A percentile compares a stretch with the other conserved stretches of the same genome.
These are phyloP conservation scores for Calonectria montana DNA, from an alignment of 2,329 filamentous ascomycete species.

Conservation along the genomic window DNA sequence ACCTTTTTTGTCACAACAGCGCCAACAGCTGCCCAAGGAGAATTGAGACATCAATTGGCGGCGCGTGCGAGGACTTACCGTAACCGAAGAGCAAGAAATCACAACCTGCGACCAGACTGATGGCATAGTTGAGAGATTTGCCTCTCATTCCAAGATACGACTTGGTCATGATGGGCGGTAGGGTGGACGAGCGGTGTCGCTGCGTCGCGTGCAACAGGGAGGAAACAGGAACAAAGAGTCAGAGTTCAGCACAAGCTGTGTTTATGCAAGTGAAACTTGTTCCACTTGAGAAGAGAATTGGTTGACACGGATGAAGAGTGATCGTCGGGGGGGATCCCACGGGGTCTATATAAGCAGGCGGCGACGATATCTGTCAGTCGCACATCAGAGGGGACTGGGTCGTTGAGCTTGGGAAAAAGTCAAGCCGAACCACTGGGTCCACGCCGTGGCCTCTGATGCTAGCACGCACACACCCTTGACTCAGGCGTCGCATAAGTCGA, in stretches of 20 bases:
- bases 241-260: slow-evolving; percentile 5
- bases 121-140: slow-evolving; percentile 73
- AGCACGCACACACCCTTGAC: slow-evolving; percentile 27
- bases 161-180: slow-evolving; percentile 43
- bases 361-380: slow-evolving; percentile 11
- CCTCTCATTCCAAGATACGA: slow-evolving; percentile 75
- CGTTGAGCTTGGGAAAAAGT: slow-evolving; percentile 27
- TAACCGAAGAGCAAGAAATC: slow-evolving; percentile 75
- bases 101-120: slow-evolving; percentile 77
- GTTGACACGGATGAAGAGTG: not conserved
- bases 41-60: not conserved
- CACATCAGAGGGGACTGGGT: slow-evolving; percentile 17
- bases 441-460: slow-evolving; percentile 23
- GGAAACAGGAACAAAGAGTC: not conserved
- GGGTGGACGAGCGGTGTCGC: not conserved
- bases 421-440: slow-evolving; percentile 33
- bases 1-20: not conserved
- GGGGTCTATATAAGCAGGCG: slow-evolving; percentile 33
- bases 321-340: slow-evolving; percentile 14
- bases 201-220: not conserved
- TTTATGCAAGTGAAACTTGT: slow-evolving; percentile 13
- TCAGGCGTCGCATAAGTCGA: slow-evolving; percentile 23
- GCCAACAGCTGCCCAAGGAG: not conserved
- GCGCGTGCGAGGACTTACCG: slow-evolving; percentile 49
- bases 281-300: not conserved